Evolutionary conservation across 352 stramenopile genomes (phyloP), one percentile per base, ranked within the genome.

Genomic region (Globisporangium nodosum): DNA sequence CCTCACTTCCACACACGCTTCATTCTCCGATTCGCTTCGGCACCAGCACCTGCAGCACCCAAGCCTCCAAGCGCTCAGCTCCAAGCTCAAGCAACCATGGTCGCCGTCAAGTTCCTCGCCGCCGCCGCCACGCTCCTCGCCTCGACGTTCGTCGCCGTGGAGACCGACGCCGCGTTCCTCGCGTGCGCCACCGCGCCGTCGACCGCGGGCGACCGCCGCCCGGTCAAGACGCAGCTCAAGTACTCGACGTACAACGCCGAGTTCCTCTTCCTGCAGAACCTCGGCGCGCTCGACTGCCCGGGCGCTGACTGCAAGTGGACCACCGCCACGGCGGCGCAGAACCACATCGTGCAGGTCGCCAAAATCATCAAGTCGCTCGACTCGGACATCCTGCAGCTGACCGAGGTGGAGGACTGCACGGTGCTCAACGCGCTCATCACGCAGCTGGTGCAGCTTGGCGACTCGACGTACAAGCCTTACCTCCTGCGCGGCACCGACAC

Each of bases 351-450:
- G 20, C 67, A 81, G 48, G 71, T 87, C 30, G 80, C 80, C 35
- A 75, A 50, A 11, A 62, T 78, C 43, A 71, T 88, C 54, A 70
- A 76, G 46, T 49, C 54, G 27, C 54, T 90, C 45, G 53, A 88
- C 58, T 65, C 76, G 35, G 80, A 90, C 56, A 87, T 90, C 46
- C 61, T 90, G 24, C 80, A 87, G 47, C 56, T 90, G 46, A 74
- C 74, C 54, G 80, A 90, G 52, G 74, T 90, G 11, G 73, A 85
- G 52, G 71, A 83, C 61, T 87, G 77, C 60, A 66, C 65, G 1
- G 75, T 71, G 42, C 69, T 89, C 9, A 58, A 79, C 18, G 66
- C 71, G n/a, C 57, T 87, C 56, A 81, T 85, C 63, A 66, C 57
- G 21, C 57, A 81, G 60, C 71, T 87, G n/a, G 20, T 45, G 55